phyloP scores from a whole-genome alignment of 306 rosid genomes.

The Pyrus betulifolia region DNA sequence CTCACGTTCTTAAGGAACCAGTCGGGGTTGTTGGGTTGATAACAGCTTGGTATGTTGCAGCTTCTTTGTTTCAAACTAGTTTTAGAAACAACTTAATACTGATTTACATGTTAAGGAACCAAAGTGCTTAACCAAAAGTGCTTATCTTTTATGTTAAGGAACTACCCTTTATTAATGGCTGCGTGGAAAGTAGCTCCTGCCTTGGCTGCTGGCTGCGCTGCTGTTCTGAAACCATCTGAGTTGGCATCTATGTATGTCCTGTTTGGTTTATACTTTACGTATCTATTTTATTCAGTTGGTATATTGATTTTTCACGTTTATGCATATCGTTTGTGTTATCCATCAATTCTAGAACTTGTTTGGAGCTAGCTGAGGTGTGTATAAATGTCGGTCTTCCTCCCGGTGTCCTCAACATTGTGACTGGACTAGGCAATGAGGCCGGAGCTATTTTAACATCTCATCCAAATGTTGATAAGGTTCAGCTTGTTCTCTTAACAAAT shows the following conservation, averaged over 20 bases:
- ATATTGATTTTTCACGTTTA: background rate
- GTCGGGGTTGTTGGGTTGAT: conserved; percentile 83
- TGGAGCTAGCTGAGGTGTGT: conserved; percentile 71
- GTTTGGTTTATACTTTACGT: background rate
- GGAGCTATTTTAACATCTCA: conserved; percentile 86
- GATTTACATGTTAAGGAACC: background rate
- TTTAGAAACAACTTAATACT: background rate
- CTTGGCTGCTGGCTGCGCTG: conserved; percentile 90
- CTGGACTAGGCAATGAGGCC: conserved; percentile 86
- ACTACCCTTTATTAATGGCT: conserved; percentile 84
- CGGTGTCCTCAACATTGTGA: conserved; percentile 68
- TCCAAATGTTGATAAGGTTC: conserved; percentile 86
- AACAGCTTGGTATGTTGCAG: conserved; percentile 61
- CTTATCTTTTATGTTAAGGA: conserved; percentile 39
- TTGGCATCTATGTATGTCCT: conserved; percentile 71
- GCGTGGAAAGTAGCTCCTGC: conserved; percentile 97
- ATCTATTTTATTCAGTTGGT: background rate
- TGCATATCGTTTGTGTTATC: background rate
- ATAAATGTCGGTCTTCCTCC: conserved; percentile 76
- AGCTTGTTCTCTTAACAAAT: background rate
- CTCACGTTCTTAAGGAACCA: conserved; percentile 65
- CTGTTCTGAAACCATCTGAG: conserved; percentile 87
- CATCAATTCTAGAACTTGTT: conserved; percentile 53
- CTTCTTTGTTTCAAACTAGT: background rate
- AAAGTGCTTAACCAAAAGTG: background rate